Percentiles rank a stretch among this genome's conserved stretches.
These are phyloP conservation scores for Metschnikowia sp. DNA, from an alignment of 805 yeast genomes.

Conservation along the genomic window DNA sequence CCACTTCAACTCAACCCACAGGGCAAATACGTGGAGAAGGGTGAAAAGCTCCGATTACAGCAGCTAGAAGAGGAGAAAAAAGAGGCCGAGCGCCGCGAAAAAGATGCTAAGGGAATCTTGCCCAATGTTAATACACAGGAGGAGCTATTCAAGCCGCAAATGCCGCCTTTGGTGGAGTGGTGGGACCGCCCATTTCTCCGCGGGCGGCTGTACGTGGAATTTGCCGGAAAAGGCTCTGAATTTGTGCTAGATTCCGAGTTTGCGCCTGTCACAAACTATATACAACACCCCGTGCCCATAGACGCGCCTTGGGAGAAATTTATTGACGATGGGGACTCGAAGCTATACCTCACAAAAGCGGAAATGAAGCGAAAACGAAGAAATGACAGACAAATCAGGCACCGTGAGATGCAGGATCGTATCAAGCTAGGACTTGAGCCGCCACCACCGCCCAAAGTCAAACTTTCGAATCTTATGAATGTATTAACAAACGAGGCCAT, in stretches of 20 bases:
- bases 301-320: slow-evolving; percentile 54
- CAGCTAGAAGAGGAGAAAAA: slow-evolving; percentile 6
- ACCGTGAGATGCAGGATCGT: slow-evolving; percentile 71
- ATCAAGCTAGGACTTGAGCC: slow-evolving; percentile 79
- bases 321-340: slow-evolving; percentile 27
- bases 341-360: slow-evolving; percentile 65
- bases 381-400: slow-evolving; percentile 58
- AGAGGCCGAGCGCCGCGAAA: slow-evolving; percentile 31
- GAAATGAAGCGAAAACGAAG: slow-evolving; percentile 74
- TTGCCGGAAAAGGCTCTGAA: slow-evolving; percentile 22
- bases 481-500: slow-evolving; percentile 84
- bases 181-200: slow-evolving; percentile 71
- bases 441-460: slow-evolving; percentile 87
- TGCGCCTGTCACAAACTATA: slow-evolving; percentile 60
- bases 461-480: slow-evolving; percentile 77
- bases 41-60: slow-evolving; percentile 46
- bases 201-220: slow-evolving; percentile 33
- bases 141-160: slow-evolving; percentile 41
- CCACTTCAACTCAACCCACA: slow-evolving; percentile 51
- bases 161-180: slow-evolving; percentile 78
- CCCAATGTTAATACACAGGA: slow-evolving; percentile 59
- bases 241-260: slow-evolving; percentile 35
- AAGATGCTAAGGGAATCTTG: slow-evolving; percentile 38
- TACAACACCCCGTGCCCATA: slow-evolving; percentile 79
- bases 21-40: slow-evolving; percentile 62